Base-by-base conservation (phyloP, 331 rosid species). In the Quercus phellos region DNA sequence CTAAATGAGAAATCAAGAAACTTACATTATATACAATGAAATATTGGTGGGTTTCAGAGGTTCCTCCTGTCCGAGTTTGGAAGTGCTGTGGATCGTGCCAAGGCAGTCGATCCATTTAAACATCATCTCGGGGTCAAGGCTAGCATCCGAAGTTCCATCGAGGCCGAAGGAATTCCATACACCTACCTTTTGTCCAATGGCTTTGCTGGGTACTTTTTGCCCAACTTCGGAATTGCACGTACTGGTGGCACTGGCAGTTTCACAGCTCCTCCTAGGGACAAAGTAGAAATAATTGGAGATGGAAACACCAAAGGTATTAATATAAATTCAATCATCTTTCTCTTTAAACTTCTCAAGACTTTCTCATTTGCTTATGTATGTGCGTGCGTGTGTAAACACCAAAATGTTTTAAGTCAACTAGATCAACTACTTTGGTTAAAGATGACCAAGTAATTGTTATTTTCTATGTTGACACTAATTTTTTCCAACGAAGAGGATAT, bases 401-500 rank as follows among this genome's bases (percentile, higher is more conserved):
- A 24, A 24, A 24, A 24, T 24, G 26, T 24, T 24, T 24, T 24
- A 35, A 35, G 43, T 35, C 43, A 35, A 43, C 51, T 35, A 38
- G 43, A 38, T 38, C 43, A 38, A 38, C 43, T 38, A 38, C 43
- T 38, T 38, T 0, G 11, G 43, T 38, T 7, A 46, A 46, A 38
- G 43, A 0, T 38, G 11, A 38, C 11, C 0, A 7, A 38, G 43
- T 38, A 34, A 18, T 59, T 22, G 43, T 6, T 1, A 24, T 35
- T 76, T 67, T 55, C 24, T 2, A 35, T 86, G n/a, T 34, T 77
- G 3, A 55, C 83, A 85, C 90, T 70, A 6, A 61, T 85, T 61
- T 84, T 86, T 30, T 80, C 77, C 80, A 85, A 86, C 67, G 93
- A 91, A 83, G 88, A 87, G 2, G 90, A 83, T 79, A 74, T 88